A percentile compares a stretch with the other conserved stretches of the same genome.
phyloP scores from a whole-genome alignment of 202 grass and related monocot species.

The Schoenoplectus triqueter region DNA sequence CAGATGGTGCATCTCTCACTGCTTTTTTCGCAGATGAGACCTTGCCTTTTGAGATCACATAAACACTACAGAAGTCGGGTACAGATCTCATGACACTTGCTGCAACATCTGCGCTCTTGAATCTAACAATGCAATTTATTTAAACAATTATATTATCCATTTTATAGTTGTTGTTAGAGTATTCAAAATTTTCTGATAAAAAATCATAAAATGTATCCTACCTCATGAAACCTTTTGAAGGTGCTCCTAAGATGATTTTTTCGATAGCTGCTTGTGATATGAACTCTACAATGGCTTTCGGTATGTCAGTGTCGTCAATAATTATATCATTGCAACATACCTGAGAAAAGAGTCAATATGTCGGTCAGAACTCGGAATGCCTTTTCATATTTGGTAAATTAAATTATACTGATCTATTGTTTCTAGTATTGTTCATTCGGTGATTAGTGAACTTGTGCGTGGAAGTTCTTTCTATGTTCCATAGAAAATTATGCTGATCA shows the following conservation, averaged over 20 bases:
- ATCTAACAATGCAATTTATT: slow-evolving; percentile 29
- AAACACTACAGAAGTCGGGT: slow-evolving; percentile 52
- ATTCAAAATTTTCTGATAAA: not conserved
- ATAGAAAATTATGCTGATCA: not conserved
- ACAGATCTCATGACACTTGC: slow-evolving; percentile 34
- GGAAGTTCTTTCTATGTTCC: not conserved
- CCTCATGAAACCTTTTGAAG: slow-evolving; percentile 46
- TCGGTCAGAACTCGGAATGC: slow-evolving; percentile 10
- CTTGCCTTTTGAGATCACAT: slow-evolving; percentile 47
- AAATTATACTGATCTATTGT: slow-evolving; percentile 7
- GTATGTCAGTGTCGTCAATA: slow-evolving; percentile 44
- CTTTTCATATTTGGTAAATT: slow-evolving; percentile 17
- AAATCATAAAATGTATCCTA: not conserved
- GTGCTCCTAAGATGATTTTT: slow-evolving; percentile 44
- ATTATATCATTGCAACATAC: slow-evolving; percentile 47
- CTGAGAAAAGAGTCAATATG: slow-evolving; percentile 26
- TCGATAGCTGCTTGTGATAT: slow-evolving; percentile 39
- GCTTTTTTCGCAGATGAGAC: slow-evolving; percentile 36
- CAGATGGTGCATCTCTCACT: slow-evolving; percentile 27
- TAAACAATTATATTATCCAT: not conserved
- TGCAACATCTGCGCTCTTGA: slow-evolving; percentile 37
- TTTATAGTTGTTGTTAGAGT: not conserved
- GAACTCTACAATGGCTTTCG: slow-evolving; percentile 51
- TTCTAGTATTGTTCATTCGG: not conserved
- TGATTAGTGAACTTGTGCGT: not conserved